phyloP scores from a whole-genome alignment of 805 yeast genomes.

The Myxozyma melibiosi region DNA sequence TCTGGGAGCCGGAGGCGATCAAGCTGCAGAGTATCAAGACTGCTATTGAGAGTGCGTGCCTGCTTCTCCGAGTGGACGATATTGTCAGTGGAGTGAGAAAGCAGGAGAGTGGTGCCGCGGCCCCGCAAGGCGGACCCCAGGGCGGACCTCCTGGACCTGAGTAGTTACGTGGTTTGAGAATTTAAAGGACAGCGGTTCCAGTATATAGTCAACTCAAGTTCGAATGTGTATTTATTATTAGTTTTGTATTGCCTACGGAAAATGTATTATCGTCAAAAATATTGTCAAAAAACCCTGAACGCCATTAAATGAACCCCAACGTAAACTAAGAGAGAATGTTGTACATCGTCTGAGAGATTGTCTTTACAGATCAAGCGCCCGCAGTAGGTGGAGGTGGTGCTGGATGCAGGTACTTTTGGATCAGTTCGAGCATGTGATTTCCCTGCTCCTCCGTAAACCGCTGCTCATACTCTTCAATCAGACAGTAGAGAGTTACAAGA shows the following conservation, averaged over 20 bases:
- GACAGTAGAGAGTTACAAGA: constrained; percentile 73
- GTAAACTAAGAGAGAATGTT: no score
- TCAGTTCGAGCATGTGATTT: constrained; percentile 57
- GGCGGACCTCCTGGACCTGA: constrained; percentile 13
- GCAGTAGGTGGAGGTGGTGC: constrained; percentile 4
- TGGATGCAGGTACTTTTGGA: constrained; percentile 56
- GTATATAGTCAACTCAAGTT: no score
- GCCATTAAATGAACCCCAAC: neutral
- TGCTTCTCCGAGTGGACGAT: constrained; percentile 93
- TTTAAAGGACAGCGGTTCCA: no score
- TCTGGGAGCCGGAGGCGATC: constrained; percentile 99
- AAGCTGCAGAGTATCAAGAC: constrained; percentile 96
- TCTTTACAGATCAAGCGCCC: neutral
- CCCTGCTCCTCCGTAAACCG: constrained; percentile 73
- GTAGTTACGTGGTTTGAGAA: neutral
- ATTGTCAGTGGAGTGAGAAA: constrained; percentile 93
- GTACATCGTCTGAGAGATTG: no score
- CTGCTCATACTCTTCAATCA: constrained; percentile 91
- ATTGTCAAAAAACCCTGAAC: neutral
- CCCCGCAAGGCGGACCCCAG: constrained; percentile 4
- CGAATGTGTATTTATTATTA: no score
- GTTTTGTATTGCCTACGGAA: neutral
- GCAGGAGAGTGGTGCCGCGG: constrained; percentile 29
- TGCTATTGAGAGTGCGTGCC: constrained; percentile 95
- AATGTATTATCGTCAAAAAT: neutral